These are phyloP conservation scores for Drechslerella stenobrocha DNA, from an alignment of 2,329 filamentous ascomycete genomes.

Conservation along the genomic window DNA sequence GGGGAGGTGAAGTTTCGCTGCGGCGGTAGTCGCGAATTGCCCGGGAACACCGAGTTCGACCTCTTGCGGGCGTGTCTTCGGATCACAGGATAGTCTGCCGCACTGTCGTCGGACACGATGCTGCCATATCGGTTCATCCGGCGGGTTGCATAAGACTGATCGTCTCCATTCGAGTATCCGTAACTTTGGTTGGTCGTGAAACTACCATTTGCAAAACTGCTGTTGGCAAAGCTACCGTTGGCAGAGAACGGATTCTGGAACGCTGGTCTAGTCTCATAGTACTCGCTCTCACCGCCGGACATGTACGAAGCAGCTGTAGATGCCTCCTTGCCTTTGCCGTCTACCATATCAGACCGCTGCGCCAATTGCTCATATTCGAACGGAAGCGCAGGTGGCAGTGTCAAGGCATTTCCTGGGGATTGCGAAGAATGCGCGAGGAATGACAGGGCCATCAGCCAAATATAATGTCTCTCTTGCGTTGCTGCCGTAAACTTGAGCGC, in stretches of 20 bases:
- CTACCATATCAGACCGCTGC: conserved; percentile 53
- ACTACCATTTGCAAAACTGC: conserved; percentile 60
- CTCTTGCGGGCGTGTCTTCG: conserved; percentile 38
- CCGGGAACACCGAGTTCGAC: conserved; percentile 43
- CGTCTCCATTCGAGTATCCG: conserved; percentile 49
- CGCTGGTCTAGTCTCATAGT: conserved; percentile 26
- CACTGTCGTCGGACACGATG: conserved; percentile 43
- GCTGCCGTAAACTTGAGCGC: conserved; percentile 92
- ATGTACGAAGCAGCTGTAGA: conserved; percentile 47
- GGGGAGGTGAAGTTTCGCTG: conserved; percentile 40
- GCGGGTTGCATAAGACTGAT: conserved; percentile 45
- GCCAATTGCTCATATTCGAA: conserved; percentile 54
- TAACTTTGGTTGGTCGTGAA: conserved; percentile 64
- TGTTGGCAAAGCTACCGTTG: conserved; percentile 48
- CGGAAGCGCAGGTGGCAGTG: conserved; percentile 62
- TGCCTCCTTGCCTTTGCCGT: conserved; percentile 55
- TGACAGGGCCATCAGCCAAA: conserved; percentile 91
- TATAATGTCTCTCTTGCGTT: conserved; percentile 81
- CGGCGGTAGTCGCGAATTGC: conserved; percentile 19
- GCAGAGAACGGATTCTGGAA: conserved; percentile 50
- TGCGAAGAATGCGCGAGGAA: conserved; percentile 91
- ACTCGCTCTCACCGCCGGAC: conserved; percentile 42
- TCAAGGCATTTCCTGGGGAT: conserved; percentile 72
- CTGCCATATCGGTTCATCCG: conserved; percentile 45
- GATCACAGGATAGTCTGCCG: conserved; percentile 31